Base-by-base conservation (phyloP, 2,329 filamentous ascomycete genomes). In the Fusarium neocosmosporiellum region DNA sequence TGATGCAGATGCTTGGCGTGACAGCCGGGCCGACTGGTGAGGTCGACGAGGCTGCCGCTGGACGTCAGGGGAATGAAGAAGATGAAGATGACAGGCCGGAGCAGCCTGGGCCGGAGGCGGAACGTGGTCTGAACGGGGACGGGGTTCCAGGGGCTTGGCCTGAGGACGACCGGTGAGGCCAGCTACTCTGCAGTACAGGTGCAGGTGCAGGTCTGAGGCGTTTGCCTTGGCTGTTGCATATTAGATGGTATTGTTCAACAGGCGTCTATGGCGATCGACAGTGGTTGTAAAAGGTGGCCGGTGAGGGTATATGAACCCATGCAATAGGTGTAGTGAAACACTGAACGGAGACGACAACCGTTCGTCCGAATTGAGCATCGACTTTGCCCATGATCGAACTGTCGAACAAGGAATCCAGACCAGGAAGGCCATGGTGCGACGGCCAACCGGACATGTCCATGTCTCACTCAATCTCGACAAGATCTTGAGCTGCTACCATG, bases 71-170 rank as follows among this genome's bases (percentile, higher is more conserved):
- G 55, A 58, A 69, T 48, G 64, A 46, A 46, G 41, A 48, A 46
- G 41, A 48, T 16, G 39, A 57, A 43, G 68, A 53, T 24, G 66
- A 66, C 37, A 41, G 34, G n/a, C 20, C 65, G 22, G 63, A 50
- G 29, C 41, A 57, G 31, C 33, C 16, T n/a, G 58, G 34, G 33
- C 53, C 50, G 29, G 41, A 66, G 36, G 53, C 27, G 34, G 34
- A 31, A 11, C 54, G 41, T 29, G 74, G 61, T 11, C 65, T 69
- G 8, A 63, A 72, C 22, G 55, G 54, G 43, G 71, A 70, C 63
- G 61, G 36, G 14, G 27, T 79, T 13, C 81, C 82, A 14, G 82
- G 81, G 34, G 78, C 80, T 34, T 83, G 81, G 81, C 81, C 81
- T 18, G 77, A 75, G n/a, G 46, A 50, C 24, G 79, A 78, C 29